These are phyloP conservation scores for Croton setiger DNA, from an alignment of 441 rosid species.

Conservation along the genomic window DNA sequence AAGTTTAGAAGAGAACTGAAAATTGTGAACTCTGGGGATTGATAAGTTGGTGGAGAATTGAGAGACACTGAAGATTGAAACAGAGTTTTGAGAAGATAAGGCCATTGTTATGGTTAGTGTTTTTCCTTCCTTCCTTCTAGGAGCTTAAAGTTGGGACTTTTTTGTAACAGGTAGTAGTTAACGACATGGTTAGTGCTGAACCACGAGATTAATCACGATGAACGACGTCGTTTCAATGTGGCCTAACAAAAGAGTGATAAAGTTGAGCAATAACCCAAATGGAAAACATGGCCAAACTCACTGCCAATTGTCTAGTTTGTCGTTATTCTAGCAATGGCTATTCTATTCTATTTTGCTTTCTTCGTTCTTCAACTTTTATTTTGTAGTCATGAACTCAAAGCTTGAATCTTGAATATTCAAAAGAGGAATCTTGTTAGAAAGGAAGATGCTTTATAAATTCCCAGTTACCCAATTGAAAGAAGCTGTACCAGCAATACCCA, in stretches of 20 bases:
- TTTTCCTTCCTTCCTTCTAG: not conserved
- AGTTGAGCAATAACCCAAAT: not conserved
- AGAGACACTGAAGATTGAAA: conserved; percentile 21
- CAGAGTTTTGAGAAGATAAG: conserved; percentile 24
- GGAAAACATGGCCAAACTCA: conserved; percentile 6
- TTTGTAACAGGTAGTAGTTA: not conserved
- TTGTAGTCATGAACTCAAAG: not conserved
- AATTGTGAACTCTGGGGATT: conserved; percentile 20
- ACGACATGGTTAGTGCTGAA: not conserved
- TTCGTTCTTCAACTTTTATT: not conserved
- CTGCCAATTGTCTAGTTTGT: not conserved
- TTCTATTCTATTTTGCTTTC: not conserved
- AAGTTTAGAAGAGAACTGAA: conserved; percentile 22
- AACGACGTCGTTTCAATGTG: too few species aligned
- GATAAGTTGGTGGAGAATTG: conserved; percentile 17
- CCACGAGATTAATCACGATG: too few species aligned
- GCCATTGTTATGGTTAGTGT: conserved; percentile 7
- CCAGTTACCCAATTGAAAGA: conserved; percentile 25
- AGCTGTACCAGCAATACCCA: conserved; percentile 17
- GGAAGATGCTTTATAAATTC: conserved; percentile 30
- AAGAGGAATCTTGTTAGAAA: not conserved
- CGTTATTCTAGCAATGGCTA: not conserved
- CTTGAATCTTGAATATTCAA: conserved; percentile 9
- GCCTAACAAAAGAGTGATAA: too few species aligned
- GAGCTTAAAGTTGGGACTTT: not conserved